These are phyloP conservation scores for Coemansia sp. DNA, from an alignment of 192 early-diverging fungal species.

Conservation along the genomic window DNA sequence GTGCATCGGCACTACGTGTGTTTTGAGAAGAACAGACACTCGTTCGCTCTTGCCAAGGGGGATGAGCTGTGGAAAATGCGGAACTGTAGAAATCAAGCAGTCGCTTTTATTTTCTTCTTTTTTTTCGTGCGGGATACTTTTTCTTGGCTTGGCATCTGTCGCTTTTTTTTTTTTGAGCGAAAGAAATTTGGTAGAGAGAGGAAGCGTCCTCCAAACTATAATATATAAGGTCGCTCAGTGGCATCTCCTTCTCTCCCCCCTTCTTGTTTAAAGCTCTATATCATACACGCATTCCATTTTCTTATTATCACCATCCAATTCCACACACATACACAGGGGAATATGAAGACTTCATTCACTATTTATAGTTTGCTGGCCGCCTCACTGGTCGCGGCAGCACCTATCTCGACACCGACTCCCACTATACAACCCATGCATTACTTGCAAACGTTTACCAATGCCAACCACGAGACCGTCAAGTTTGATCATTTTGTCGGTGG, in stretches of 20 bases:
- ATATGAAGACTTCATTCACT: slow-evolving; percentile 3
- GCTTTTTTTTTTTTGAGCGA: too few species aligned
- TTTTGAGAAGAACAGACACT: not conserved
- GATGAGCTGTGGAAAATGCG: too few species aligned
- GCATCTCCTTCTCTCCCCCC: too few species aligned
- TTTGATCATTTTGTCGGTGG: not conserved
- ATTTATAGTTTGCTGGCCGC: slow-evolving; percentile 2
- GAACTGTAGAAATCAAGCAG: not conserved
- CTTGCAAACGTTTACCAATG: slow-evolving; percentile 9
- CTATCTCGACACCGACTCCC: slow-evolving; percentile 5
- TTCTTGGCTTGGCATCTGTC: too few species aligned
- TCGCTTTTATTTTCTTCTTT: not conserved
- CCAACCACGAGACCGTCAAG: not conserved
- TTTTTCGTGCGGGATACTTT: too few species aligned
- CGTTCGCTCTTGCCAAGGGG: not conserved
- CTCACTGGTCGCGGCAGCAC: slow-evolving; percentile 4
- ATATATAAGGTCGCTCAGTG: too few species aligned
- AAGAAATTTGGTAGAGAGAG: too few species aligned
- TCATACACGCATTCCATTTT: too few species aligned
- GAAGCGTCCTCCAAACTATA: too few species aligned
- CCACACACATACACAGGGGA: not conserved
- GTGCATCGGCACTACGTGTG: not conserved
- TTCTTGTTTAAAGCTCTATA: too few species aligned
- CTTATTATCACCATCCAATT: not conserved
- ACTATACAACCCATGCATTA: not conserved